Evolutionary conservation across 1,284 basidiomycete genomes (phyloP).

Genomic region (Austroboletus novae-zelandiae): DNA sequence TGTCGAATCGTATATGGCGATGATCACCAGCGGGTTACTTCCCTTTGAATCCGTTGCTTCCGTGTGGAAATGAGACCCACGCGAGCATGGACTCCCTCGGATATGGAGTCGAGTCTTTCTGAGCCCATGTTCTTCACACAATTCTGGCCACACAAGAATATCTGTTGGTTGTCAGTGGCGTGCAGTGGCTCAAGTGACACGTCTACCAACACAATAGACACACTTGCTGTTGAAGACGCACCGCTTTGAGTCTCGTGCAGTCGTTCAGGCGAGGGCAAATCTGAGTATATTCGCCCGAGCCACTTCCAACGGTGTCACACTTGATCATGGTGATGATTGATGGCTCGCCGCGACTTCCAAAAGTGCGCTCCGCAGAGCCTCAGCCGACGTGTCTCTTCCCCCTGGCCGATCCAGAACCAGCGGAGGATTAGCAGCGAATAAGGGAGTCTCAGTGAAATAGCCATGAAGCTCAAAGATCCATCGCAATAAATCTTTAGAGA

Average conservation of each 20-base stretch:
- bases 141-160: conserved; percentile 43
- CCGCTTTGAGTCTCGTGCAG: conserved; percentile 34
- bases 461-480: conserved; percentile 37
- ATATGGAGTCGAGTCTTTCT: conserved; percentile 39
- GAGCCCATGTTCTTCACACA: conserved; percentile 43
- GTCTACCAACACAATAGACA: conserved; percentile 41
- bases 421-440: conserved; percentile 30
- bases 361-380: conserved; percentile 27
- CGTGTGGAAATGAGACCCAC: conserved; percentile 34
- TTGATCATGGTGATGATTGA: conserved; percentile 7
- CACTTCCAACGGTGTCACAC: too few relatives aligned
- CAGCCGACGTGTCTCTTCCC: conserved; percentile 29
- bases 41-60: conserved; percentile 35
- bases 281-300: conserved; percentile 25
- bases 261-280: conserved; percentile 25
- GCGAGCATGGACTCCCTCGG: conserved; percentile 40
- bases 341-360: conserved; percentile 30
- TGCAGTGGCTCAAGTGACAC: conserved; percentile 21
- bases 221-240: conserved; percentile 38
- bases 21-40: conserved; percentile 41
- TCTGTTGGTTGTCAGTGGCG: conserved; percentile 32
- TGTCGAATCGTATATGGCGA: conserved; percentile 47
- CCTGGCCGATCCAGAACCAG: conserved; percentile 30
- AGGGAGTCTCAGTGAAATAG: conserved; percentile 35
- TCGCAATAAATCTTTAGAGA: conserved; percentile 40